phyloP scores from a whole-genome alignment of 2,329 filamentous ascomycete genomes.

The Truncatella angustata region DNA sequence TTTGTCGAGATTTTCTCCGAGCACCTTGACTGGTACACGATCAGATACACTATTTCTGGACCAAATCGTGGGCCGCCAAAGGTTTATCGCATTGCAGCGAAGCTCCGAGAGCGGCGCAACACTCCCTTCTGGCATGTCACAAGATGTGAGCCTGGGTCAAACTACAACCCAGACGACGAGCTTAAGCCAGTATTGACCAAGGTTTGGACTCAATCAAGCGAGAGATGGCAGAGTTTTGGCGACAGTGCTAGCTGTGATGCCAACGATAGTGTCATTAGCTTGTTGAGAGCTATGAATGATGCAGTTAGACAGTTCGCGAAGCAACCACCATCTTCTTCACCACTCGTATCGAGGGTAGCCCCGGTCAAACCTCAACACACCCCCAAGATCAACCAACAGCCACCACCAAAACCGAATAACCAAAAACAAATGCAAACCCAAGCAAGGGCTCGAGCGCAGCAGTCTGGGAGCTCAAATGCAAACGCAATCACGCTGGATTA shows the following conservation, averaged over 20 bases:
- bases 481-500: constrained; percentile 2
- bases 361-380: background rate
- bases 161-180: constrained; percentile 24
- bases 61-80: constrained; percentile 26
- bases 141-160: constrained; percentile 27
- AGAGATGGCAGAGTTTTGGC: constrained; percentile 27
- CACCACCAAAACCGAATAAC: background rate
- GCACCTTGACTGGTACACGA: constrained; percentile 54
- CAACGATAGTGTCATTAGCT: constrained; percentile 39
- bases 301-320: constrained; percentile 27
- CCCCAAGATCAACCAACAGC: background rate
- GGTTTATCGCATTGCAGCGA: constrained; percentile 51
- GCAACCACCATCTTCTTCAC: background rate
- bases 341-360: constrained; percentile 23
- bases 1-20: constrained; percentile 51
- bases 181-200: constrained; percentile 25
- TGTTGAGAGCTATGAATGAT: constrained; percentile 48
- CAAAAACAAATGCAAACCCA: background rate
- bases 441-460: constrained; percentile 2
- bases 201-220: constrained; percentile 25
- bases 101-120: constrained; percentile 45
- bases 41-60: constrained; percentile 49
- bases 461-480: background rate
- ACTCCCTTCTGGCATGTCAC: constrained; percentile 51
- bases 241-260: constrained; percentile 41